phyloP scores from a whole-genome alignment of 1,139 yeast genomes.

The Hansenula lynferdii region DNA sequence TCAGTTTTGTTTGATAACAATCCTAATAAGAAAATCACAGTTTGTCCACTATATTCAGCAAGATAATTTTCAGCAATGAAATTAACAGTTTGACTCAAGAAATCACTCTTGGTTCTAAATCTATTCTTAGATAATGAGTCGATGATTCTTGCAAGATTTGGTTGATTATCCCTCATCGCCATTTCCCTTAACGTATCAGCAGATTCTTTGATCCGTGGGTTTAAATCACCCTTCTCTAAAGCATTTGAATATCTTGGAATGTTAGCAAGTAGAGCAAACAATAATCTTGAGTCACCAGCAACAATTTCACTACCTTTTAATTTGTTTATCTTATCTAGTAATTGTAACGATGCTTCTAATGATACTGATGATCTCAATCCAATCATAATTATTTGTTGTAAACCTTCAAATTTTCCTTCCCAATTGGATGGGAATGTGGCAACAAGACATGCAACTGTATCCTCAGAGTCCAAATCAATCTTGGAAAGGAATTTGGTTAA shows the following conservation, averaged over 20 bases:
- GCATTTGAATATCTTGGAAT: slow-evolving; percentile 84
- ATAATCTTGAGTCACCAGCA: slow-evolving; percentile 65
- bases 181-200: slow-evolving; percentile 54
- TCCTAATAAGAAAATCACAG: slow-evolving; percentile 72
- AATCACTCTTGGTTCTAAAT: slow-evolving; percentile 86
- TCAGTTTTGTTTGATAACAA: slow-evolving; percentile 67
- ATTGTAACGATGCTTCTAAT: slow-evolving; percentile 70
- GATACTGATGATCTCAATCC: slow-evolving; percentile 83
- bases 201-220: slow-evolving; percentile 48
- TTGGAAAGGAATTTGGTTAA: slow-evolving; percentile 80
- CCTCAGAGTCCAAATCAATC: slow-evolving; percentile 81
- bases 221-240: slow-evolving; percentile 49
- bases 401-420: slow-evolving; percentile 92
- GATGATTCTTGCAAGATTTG: slow-evolving; percentile 66
- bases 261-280: slow-evolving; percentile 71
- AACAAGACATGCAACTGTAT: slow-evolving; percentile 76
- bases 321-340: slow-evolving; percentile 66
- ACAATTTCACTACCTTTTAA: slow-evolving; percentile 72
- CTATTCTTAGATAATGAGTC: slow-evolving; percentile 72
- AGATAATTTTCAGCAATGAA: slow-evolving; percentile 65
- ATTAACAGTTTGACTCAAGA: slow-evolving; percentile 72
- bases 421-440: slow-evolving; percentile 92
- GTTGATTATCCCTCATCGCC: slow-evolving; percentile 55
- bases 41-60: slow-evolving; percentile 70
- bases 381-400: slow-evolving; percentile 70